Conservation (phyloP, 2,329 filamentous ascomycete genomes). For the Fusarium palustre region DNA sequence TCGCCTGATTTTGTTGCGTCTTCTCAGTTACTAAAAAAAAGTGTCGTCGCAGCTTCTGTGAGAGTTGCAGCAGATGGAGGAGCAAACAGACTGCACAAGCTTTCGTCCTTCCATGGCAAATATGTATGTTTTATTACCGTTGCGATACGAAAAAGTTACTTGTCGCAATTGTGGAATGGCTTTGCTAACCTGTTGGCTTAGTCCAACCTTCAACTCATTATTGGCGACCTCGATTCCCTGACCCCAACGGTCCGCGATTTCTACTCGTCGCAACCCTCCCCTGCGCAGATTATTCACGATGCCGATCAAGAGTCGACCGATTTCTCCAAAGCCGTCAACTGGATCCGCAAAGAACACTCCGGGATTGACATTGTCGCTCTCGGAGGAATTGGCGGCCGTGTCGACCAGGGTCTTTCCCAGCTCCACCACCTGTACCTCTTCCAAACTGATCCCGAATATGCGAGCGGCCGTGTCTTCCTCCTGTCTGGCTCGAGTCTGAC, state of each 20-base stretch:
- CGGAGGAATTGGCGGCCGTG: conserved; percentile 87
- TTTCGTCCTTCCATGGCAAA: conserved; percentile 57
- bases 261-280: conserved; percentile 67
- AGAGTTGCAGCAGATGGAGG: conserved; percentile 91
- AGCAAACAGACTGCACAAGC: conserved; percentile 77
- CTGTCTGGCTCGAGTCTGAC: conserved; percentile 85
- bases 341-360: conserved; percentile 59
- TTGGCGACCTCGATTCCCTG: conserved; percentile 93
- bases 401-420: conserved; percentile 92
- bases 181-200: conserved; percentile 43
- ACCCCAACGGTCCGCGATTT: conserved; percentile 69
- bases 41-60: conserved; percentile 64
- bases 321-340: conserved; percentile 83
- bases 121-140: conserved; percentile 53
- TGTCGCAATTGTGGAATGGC: background rate
- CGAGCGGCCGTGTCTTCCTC: conserved; percentile 75
- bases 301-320: conserved; percentile 90
- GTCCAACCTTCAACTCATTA: conserved; percentile 76
- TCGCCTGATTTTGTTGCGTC: background rate
- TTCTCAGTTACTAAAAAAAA: conserved; percentile 35
- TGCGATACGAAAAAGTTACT: background rate
- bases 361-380: conserved; percentile 78
- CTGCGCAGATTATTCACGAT: conserved; percentile 74
- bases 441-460: conserved; percentile 63
- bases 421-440: conserved; percentile 84